Evolutionary conservation across 2,329 filamentous ascomycete genomes (phyloP).

Genomic region (Epichloe elymi): DNA sequence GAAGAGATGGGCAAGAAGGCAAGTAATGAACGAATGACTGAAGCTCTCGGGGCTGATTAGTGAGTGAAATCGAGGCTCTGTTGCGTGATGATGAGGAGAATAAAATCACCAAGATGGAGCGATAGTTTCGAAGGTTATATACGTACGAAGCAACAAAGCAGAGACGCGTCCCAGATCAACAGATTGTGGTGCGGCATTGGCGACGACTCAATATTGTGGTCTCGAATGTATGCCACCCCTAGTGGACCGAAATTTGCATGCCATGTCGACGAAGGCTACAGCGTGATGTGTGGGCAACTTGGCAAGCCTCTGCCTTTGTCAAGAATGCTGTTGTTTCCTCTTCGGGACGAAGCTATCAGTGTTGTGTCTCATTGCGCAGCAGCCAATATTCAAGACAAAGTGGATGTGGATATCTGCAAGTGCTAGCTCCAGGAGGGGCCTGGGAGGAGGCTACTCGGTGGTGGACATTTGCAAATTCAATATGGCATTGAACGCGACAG

Average conservation of each 20-base stretch:
- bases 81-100: slow-evolving; percentile 10
- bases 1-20: slow-evolving; percentile 10
- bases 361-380: neutral
- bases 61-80: slow-evolving; percentile 20
- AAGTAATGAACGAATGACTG: slow-evolving; percentile 9
- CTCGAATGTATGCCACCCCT: neutral
- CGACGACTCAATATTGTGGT: neutral
- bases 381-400: neutral
- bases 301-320: neutral
- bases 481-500: neutral
- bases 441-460: neutral
- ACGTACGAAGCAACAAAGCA: slow-evolving; percentile 10
- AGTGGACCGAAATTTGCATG: neutral
- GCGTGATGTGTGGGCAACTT: neutral
- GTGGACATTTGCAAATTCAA: neutral
- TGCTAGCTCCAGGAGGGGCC: neutral
- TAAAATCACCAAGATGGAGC: slow-evolving; percentile 5
- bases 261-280: neutral
- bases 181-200: neutral
- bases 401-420: neutral
- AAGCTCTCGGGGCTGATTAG: slow-evolving; percentile 15
- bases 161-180: slow-evolving; percentile 3
- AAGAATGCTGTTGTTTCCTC: slow-evolving; percentile 2
- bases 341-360: neutral
- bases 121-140: slow-evolving; percentile 17